Base-by-base conservation (phyloP, 2,329 filamentous ascomycete genomes). In the Colletotrichum orbiculare region DNA sequence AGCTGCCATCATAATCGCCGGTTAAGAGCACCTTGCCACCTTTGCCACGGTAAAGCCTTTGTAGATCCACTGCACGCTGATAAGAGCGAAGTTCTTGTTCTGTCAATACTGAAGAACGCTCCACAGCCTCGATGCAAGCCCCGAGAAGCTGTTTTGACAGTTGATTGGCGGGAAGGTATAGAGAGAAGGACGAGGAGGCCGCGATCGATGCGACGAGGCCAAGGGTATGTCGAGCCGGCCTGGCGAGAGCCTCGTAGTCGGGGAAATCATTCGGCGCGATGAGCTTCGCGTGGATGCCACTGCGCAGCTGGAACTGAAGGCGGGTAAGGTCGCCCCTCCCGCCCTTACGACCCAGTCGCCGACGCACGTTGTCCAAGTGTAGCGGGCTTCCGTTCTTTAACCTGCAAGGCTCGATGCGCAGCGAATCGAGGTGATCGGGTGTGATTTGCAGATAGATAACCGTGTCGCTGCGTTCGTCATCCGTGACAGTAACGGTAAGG, bases 241-340 rank as follows among this genome's bases (percentile, higher is more conserved):
- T 52, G 46, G 11, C 39, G 47, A 17, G 15, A 15, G 39, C 11
- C 17, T 54, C 35, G 9, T 54, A 13, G 25, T 13, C 1, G 10
- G 42, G 12, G 25, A 54, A 60, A 2, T 11, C 34, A 2, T 11
- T 48, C 13, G 58, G 58, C 8, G 54, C 49, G 13, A 60, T 45
- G 49, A 54, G 41, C 43, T 60, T 49, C 8, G 49, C 58, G 37
- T 38, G 34, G 35, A 34, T 7, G 41, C 35, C 43, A 12, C 25
- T 54, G 42, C 37, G 49, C 35, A 60, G 49, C 17, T 42, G 42
- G 37, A 60, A 60, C 49, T 39, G 58, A n/a, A 60, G 58, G 37
- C 49, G 58, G 10, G 50, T 48, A 12, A 56, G 42, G 25, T 45
- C 13, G 15, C 42, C 15, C 9, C 13, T 15, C 8, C 33, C 41